phyloP scores from a whole-genome alignment of 805 yeast species.

The Geotrichum ghanense region DNA sequence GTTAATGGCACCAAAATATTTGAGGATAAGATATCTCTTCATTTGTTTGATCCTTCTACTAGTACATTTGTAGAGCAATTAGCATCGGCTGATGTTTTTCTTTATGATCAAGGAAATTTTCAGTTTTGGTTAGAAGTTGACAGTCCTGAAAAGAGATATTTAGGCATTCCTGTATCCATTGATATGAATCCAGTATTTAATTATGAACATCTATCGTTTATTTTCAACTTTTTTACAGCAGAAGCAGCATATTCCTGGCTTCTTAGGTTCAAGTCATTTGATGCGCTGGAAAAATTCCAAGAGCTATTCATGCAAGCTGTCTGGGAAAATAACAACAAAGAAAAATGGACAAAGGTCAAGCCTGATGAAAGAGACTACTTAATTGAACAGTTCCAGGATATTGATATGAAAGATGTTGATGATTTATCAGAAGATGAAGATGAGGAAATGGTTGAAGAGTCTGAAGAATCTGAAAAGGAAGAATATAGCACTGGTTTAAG shows the following conservation, averaged over 20 bases:
- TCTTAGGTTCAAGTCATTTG: constrained; percentile 37
- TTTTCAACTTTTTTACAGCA: constrained; percentile 45
- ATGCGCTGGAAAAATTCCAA: constrained; percentile 41
- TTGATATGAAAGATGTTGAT: constrained; percentile 25
- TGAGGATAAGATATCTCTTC: constrained; percentile 31
- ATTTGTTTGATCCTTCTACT: constrained; percentile 42
- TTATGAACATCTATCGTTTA: constrained; percentile 42
- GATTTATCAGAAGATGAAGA: constrained; percentile 24
- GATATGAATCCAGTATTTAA: constrained; percentile 59
- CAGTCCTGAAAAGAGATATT: constrained; percentile 18
- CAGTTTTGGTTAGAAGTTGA: constrained; percentile 41
- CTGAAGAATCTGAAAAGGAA: constrained; percentile 21
- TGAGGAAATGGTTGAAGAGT: constrained; percentile 30
- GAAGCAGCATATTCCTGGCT: constrained; percentile 47
- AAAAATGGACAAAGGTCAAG: constrained; percentile 34
- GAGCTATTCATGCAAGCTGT: constrained; percentile 36
- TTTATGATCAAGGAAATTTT: constrained; percentile 40
- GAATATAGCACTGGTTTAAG: constrained; percentile 15
- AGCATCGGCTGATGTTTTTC: constrained; percentile 23
- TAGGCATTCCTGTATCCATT: constrained; percentile 35
- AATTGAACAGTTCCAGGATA: constrained; percentile 38
- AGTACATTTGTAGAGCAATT: constrained; percentile 38
- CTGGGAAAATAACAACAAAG: constrained; percentile 50
- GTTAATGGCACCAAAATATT: constrained; percentile 13
- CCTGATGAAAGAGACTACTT: constrained; percentile 43